Evolutionary conservation across 192 early-diverging fungal genomes (phyloP), one percentile per base, ranked within the genome.

Genomic region (Pilobolus umbonatus): DNA sequence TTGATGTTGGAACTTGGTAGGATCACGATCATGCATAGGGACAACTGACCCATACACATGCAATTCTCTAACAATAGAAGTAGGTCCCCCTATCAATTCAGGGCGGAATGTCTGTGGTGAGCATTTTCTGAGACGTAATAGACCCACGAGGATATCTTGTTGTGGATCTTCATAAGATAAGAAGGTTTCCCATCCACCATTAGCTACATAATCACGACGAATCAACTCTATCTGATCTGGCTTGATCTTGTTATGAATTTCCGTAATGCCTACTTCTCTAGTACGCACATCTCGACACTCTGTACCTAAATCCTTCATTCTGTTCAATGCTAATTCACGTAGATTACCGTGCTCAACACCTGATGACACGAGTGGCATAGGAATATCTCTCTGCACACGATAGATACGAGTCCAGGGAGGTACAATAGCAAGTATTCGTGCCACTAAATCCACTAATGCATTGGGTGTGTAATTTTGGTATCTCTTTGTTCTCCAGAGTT

Each of bases 131-230:
- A 99, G 72, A 52, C 97, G 81, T 56, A 99, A 49, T 46, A 99
- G 76, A 12, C 95, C 95, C 55, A 99, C 94, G 40, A 99, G 74
- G 63, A 99, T 98, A 59, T 99, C 97, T 53, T 93, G 85, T 24
- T 88, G 80, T 2, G 97, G 94, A 72, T 99, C 97, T 73, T 99
- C 97, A 68, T 98, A 99, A 29, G 93, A 88, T 51, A 99, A 72
- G 60, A 99, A 99, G 9, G 97, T 99, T 78, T 99, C 97, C 97
- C 97, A 99, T 4, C 97, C 96, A 50, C 92, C 90, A 63, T 98
- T 99, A 29, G 97, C 97, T 14, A 85, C 82, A 66, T 99, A 99
- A 69, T 99, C 97, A n/a, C 97, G 79, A 4, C 97, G 86, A 49
- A 99, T 88, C 39, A 98, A 77, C 71, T 99, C 97, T 10, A 94